Evolutionary conservation across 441 rosid genomes (phyloP), one percentile per base, ranked within the genome.

Genomic region (Isatis lusitanica): DNA sequence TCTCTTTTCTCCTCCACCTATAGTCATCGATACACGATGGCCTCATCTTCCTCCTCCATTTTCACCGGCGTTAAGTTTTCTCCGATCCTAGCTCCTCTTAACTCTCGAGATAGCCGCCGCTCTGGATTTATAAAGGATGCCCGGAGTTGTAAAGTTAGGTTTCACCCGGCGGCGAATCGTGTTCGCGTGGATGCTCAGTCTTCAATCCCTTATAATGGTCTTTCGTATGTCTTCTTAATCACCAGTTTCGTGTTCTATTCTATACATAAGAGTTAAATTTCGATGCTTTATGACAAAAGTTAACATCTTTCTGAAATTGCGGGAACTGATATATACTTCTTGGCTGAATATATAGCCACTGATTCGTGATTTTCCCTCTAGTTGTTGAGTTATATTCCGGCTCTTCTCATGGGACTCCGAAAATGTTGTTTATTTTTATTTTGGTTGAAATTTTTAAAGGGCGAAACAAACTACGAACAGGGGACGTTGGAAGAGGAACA

Each of bases 41-140:
- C 87, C 17, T 75, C 85, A 70, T 81, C 83, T 16, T 74, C 88
- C 12, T 78, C 85, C 62, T 82, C 74, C 56, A 68, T 80, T 36
- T 78, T 79, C 46, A 52, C 84, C 17, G 84, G 79, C 26, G 73
- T 72, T 30, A 74, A 43, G 66, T 44, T 65, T 26, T 79, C 82
- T 68, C 83, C 79, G 35, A 70, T 77, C 30, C 42, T 74, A 73
- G 44, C 77, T 48, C 74, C 74, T 8, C 58, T 71, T 35, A 51
- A 40, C 66, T 57, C 79, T 31, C 30, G 67, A 21, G 74, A 78
- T 43, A 67, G 17, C 68, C 70, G 68, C 81, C 63, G 61, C 78
- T 67, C 55, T 65, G 30, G 56, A 48, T 75, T 68, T 26, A 2
- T 58, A 30, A 76, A 62, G 16, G 66, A 52, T 30, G 62, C 9